A percentile compares a stretch with the other conserved stretches of the same genome.
phyloP scores from a whole-genome alignment of 1,284 basidiomycete genomes.

The Ganoderma lingzhi region DNA sequence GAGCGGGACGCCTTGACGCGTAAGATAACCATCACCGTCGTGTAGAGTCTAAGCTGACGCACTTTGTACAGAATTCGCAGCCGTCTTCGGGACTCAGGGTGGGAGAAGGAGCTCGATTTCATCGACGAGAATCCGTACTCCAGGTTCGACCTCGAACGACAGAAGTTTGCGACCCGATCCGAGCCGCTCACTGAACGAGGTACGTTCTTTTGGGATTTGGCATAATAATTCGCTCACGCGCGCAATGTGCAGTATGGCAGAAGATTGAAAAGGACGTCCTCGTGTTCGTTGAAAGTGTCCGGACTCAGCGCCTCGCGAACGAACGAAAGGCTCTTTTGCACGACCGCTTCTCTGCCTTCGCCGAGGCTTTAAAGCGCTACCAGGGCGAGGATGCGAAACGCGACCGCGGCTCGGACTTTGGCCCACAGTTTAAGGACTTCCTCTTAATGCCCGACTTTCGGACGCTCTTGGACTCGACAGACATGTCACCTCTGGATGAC shows the following conservation, averaged over 20 bases:
- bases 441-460: not conserved
- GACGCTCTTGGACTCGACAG: not conserved
- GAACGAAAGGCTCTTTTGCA: not conserved
- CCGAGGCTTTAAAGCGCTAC: not conserved
- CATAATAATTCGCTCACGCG: not conserved
- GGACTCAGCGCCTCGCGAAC: not conserved
- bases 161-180: constrained; percentile 8
- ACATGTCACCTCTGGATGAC: not conserved
- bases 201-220: not conserved
- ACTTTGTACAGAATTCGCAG: not conserved
- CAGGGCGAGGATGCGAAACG: not conserved
- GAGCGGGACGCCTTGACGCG: not conserved
- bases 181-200: constrained; percentile 12
- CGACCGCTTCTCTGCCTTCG: not conserved
- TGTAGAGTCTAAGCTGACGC: not conserved
- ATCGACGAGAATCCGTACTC: not conserved
- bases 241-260: constrained; percentile 1
- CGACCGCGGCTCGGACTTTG: not conserved
- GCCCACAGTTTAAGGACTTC: constrained; percentile 1
- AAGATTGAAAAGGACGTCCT: constrained; percentile 7
- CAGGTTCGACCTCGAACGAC: constrained; percentile 1
- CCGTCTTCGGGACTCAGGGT: not conserved
- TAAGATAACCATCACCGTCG: not conserved
- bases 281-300: not conserved
- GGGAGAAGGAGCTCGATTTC: constrained; percentile 1